phyloP scores from a whole-genome alignment of 108 stramenopile species.

The Fragilariopsis cylindrus region DNA sequence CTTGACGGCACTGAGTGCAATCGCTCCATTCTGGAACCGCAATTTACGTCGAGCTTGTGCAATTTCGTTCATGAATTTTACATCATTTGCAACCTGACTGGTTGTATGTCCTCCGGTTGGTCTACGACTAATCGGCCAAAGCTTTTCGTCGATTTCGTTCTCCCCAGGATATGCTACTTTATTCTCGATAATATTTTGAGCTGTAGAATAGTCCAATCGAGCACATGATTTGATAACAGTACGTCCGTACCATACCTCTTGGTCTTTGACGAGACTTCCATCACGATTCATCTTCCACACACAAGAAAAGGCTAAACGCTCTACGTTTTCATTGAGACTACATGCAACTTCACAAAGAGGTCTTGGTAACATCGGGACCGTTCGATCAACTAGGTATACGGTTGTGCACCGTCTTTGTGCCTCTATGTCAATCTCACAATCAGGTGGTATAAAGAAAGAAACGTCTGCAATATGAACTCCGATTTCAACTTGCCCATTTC shows the following conservation, averaged over 20 bases:
- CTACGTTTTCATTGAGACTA: conserved; percentile 94
- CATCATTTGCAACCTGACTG: conserved; percentile 84
- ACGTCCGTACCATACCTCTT: conserved; percentile 90
- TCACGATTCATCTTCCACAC: conserved; percentile 95
- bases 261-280: conserved; percentile 77
- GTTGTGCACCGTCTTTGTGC: conserved; percentile 91
- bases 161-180: conserved; percentile 63
- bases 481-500: conserved; percentile 80
- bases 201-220: conserved; percentile 93
- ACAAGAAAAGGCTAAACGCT: conserved; percentile 92
- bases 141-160: conserved; percentile 34
- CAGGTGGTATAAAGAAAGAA: conserved; percentile 84
- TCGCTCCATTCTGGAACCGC: conserved; percentile 89
- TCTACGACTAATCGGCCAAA: conserved; percentile 86
- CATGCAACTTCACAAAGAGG: conserved; percentile 93
- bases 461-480: conserved; percentile 99
- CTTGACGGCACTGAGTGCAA: conserved; percentile 89
- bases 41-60: conserved; percentile 79
- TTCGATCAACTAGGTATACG: conserved; percentile 93
- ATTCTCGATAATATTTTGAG: conserved; percentile 93
- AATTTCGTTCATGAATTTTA: conserved; percentile 86
- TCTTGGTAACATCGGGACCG: conserved; percentile 91
- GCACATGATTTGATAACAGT: conserved; percentile 94
- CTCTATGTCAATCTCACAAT: conserved; percentile 87
- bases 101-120: conserved; percentile 83